Evolutionary conservation across 1,284 basidiomycete species (phyloP).

Genomic region (Sanghuangporus baumii): DNA sequence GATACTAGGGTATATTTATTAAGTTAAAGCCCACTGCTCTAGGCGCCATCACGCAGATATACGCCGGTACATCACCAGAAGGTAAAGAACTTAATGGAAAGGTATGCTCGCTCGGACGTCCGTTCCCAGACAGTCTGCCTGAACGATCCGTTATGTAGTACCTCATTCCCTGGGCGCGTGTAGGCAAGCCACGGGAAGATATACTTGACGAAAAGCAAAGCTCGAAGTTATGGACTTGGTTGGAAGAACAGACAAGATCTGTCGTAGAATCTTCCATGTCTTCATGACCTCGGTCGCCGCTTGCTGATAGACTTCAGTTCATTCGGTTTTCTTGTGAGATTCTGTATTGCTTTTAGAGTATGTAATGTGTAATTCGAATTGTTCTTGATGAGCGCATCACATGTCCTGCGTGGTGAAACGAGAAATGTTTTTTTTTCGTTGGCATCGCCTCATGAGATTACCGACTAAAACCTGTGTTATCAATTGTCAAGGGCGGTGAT

Average conservation of each 20-base stretch:
- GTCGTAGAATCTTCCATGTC: background rate
- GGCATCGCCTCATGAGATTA: background rate
- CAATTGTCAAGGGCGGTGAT: background rate
- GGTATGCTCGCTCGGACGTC: slow-evolving; percentile 8
- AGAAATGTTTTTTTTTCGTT: background rate
- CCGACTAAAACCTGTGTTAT: background rate
- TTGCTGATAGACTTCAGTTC: background rate
- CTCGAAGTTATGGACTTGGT: slow-evolving; percentile 23
- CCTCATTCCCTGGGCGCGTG: slow-evolving; percentile 25
- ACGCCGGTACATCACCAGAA: slow-evolving; percentile 22
- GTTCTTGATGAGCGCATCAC: background rate
- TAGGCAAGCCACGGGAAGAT: slow-evolving; percentile 17
- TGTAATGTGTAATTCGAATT: no score
- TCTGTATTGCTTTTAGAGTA: background rate
- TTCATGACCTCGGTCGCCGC: background rate
- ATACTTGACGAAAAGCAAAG: slow-evolving; percentile 17
- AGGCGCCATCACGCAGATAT: slow-evolving; percentile 23
- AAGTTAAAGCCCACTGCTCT: slow-evolving; percentile 9
- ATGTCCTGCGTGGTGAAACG: background rate
- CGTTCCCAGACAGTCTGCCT: background rate
- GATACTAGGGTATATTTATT: slow-evolving; percentile 10
- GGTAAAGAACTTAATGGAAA: slow-evolving; percentile 20
- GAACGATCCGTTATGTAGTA: slow-evolving; percentile 16
- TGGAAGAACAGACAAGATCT: slow-evolving; percentile 19
- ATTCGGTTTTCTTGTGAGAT: background rate